Conservation (phyloP, 2,329 filamentous ascomycete species). For the Camptophora hylomeconis region DNA sequence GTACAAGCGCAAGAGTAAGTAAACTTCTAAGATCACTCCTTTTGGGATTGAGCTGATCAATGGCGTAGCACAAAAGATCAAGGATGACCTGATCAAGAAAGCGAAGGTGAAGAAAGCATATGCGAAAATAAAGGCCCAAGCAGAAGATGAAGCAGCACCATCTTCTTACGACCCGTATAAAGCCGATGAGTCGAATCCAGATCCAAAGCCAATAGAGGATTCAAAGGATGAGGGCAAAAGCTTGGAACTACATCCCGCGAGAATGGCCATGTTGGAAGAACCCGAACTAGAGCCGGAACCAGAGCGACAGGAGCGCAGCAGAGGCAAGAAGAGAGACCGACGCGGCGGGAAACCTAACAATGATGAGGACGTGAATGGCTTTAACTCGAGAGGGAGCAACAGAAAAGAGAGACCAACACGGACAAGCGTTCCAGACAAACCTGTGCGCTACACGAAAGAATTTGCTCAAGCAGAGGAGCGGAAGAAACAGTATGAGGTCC, state of each 20-base stretch:
- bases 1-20: conserved; percentile 63
- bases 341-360: conserved; percentile 9
- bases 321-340: conserved; percentile 3
- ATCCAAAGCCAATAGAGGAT: conserved; percentile 17
- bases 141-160: conserved; percentile 23
- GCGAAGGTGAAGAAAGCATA: conserved; percentile 90
- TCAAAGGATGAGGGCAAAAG: conserved; percentile 21
- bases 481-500: conserved; percentile 46
- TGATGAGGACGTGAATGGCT: conserved; percentile 10
- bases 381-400: conserved; percentile 2
- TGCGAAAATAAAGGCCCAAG: conserved; percentile 64
- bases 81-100: conserved; percentile 76
- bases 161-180: conserved; percentile 14
- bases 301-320: conserved; percentile 3
- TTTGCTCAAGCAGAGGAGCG: conserved; percentile 53
- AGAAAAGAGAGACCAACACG: conserved; percentile 11
- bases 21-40: conserved; percentile 3
- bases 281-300: conserved; percentile 16
- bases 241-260: conserved; percentile 47
- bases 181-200: conserved; percentile 14
- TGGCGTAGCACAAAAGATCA: conserved; percentile 66
- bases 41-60: conserved; percentile 2
- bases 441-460: conserved; percentile 49
- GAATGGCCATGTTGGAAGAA: conserved; percentile 45
- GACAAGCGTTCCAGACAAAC: conserved; percentile 18